Conservation (phyloP, 305 asterid genomes). For the Fraxinus baroniana region DNA sequence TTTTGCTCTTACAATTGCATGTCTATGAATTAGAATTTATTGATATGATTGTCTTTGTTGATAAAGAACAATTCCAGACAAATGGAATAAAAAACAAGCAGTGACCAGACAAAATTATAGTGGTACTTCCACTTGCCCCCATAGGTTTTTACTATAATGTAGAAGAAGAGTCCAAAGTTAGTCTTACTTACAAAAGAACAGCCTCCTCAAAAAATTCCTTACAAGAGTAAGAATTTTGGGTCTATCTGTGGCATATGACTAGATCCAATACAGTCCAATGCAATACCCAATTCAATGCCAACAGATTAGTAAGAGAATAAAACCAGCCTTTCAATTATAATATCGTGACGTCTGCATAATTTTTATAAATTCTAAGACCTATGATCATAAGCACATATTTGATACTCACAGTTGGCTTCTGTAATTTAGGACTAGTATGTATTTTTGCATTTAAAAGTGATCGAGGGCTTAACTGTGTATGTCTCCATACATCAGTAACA, state of each 20-base stretch:
- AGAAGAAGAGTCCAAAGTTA: background rate
- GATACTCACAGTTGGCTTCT: background rate
- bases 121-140: background rate
- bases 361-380: background rate
- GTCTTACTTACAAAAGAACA: background rate
- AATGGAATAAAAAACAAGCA: background rate
- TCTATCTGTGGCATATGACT: background rate
- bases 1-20: too few relatives aligned
- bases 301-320: background rate
- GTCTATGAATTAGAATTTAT: too few relatives aligned
- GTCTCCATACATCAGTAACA: background rate
- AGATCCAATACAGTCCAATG: background rate
- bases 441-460: background rate
- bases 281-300: background rate
- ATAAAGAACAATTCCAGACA: too few relatives aligned
- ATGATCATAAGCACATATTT: conserved; percentile 1
- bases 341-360: background rate
- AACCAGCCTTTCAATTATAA: background rate
- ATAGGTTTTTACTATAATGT: background rate
- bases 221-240: background rate
- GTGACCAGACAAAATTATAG: background rate
- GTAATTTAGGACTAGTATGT: background rate
- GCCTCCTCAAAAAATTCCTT: background rate
- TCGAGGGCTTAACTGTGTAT: background rate
- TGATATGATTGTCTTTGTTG: too few relatives aligned